Evolutionary conservation across 208 protist genomes (phyloP).

Genomic region (Leishmania guyanensis): DNA sequence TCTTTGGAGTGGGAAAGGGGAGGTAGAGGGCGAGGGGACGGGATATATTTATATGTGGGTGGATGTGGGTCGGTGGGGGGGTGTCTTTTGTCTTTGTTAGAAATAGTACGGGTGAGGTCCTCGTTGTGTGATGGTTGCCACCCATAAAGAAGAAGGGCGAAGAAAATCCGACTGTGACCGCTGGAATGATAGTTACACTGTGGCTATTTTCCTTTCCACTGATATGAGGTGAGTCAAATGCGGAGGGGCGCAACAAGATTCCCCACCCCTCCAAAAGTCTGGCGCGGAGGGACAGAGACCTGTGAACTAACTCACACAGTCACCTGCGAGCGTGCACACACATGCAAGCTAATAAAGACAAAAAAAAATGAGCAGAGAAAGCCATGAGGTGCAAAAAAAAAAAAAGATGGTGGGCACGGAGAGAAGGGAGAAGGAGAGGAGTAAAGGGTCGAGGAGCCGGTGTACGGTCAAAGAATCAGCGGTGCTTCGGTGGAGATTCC

Average conservation of each 20-base stretch:
- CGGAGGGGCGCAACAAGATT: background rate
- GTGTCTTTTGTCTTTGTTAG: background rate
- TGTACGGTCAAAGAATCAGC: background rate
- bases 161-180: background rate
- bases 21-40: too few relatives aligned
- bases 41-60: background rate
- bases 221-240: background rate
- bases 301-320: background rate
- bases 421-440: constrained; percentile 1
- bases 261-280: background rate
- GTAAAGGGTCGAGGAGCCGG: background rate
- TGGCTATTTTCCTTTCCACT: background rate
- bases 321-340: background rate
- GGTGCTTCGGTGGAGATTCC: background rate
- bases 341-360: background rate
- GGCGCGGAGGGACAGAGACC: background rate
- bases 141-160: background rate
- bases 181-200: background rate
- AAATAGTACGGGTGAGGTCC: too few relatives aligned
- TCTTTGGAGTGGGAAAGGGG: background rate
- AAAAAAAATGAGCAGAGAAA: constrained; percentile 10
- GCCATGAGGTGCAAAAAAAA: constrained; percentile 2
- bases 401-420: background rate
- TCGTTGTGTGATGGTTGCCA: background rate
- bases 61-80: background rate